These are phyloP conservation scores for Lactarius hatsudake DNA, from an alignment of 768 basidiomycete species.

Conservation along the genomic window DNA sequence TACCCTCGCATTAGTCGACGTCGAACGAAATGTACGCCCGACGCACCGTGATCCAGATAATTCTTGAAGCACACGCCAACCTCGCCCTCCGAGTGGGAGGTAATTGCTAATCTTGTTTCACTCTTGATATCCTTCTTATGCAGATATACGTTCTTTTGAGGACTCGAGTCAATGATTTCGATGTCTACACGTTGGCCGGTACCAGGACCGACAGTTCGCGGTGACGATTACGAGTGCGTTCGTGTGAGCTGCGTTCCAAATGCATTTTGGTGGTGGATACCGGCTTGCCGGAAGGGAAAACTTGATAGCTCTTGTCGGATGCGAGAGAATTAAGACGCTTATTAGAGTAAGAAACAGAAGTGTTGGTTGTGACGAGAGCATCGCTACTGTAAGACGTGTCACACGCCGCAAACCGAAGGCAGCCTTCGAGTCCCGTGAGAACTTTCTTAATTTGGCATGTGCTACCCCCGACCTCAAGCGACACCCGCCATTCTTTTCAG, in stretches of 20 bases:
- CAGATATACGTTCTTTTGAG: slow-evolving; percentile 84
- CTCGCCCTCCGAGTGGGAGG: slow-evolving; percentile 89
- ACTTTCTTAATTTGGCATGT: neutral
- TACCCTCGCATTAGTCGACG: neutral
- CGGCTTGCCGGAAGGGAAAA: slow-evolving; percentile 72
- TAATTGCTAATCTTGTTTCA: slow-evolving; percentile 91
- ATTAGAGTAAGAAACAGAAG: slow-evolving; percentile 21
- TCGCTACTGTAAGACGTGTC: slow-evolving; percentile 5
- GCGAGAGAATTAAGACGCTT: slow-evolving; percentile 32
- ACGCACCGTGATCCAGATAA: slow-evolving; percentile 67
- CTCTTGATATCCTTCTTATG: slow-evolving; percentile 84
- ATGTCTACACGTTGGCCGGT: slow-evolving; percentile 83
- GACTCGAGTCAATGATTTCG: slow-evolving; percentile 88
- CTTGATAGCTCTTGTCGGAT: slow-evolving; percentile 66
- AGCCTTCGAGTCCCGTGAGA: slow-evolving; percentile 4
- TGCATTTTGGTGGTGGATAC: slow-evolving; percentile 78
- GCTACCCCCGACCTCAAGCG: neutral
- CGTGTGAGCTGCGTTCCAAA: slow-evolving; percentile 90
- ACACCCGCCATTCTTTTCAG: slow-evolving; percentile 64
- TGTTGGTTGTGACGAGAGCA: slow-evolving; percentile 20
- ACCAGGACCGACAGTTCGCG: slow-evolving; percentile 81
- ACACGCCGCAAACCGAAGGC: neutral
- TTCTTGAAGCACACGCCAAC: slow-evolving; percentile 96
- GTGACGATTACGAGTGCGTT: slow-evolving; percentile 94
- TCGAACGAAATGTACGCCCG: neutral